Percentiles rank a stretch among this genome's conserved stretches.
Evolutionary conservation across 2,329 filamentous ascomycete genomes (phyloP).

Genomic region (Rhinocladiella similis): DNA sequence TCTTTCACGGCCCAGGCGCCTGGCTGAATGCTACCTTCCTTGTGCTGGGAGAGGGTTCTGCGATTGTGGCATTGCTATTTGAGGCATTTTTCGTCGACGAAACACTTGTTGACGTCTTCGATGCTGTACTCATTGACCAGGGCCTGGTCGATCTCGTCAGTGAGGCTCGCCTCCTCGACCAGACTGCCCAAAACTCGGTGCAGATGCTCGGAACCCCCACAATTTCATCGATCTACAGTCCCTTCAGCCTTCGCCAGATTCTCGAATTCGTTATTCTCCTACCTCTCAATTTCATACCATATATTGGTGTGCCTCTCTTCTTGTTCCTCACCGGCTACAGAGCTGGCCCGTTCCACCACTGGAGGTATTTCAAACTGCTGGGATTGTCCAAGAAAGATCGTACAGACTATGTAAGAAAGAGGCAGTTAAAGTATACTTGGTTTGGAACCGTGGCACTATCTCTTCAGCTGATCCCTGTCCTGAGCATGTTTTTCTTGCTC

Average conservation of each 20-base stretch:
- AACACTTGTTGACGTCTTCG: slow-evolving; percentile 77
- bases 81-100: slow-evolving; percentile 82
- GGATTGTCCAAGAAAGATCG: slow-evolving; percentile 73
- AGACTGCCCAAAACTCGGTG: slow-evolving; percentile 66
- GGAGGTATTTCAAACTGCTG: slow-evolving; percentile 82
- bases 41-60: slow-evolving; percentile 68
- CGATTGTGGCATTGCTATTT: slow-evolving; percentile 66
- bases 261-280: slow-evolving; percentile 76
- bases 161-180: slow-evolving; percentile 64
- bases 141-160: slow-evolving; percentile 69
- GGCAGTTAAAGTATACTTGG: slow-evolving; percentile 85
- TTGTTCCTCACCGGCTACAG: slow-evolving; percentile 84
- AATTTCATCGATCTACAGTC: slow-evolving; percentile 73
- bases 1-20: slow-evolving; percentile 85
- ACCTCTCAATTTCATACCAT: slow-evolving; percentile 84
- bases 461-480: slow-evolving; percentile 80
- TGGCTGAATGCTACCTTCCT: slow-evolving; percentile 87
- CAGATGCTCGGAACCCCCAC: slow-evolving; percentile 82
- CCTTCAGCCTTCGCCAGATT: slow-evolving; percentile 90
- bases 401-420: slow-evolving; percentile 66
- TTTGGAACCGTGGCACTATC: slow-evolving; percentile 85
- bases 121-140: slow-evolving; percentile 77
- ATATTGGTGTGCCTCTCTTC: slow-evolving; percentile 80
- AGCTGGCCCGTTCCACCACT: slow-evolving; percentile 84
- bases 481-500: slow-evolving; percentile 93